Conservation (phyloP, 371 early-diverging fungal species). For the Rhizopus sp. region DNA sequence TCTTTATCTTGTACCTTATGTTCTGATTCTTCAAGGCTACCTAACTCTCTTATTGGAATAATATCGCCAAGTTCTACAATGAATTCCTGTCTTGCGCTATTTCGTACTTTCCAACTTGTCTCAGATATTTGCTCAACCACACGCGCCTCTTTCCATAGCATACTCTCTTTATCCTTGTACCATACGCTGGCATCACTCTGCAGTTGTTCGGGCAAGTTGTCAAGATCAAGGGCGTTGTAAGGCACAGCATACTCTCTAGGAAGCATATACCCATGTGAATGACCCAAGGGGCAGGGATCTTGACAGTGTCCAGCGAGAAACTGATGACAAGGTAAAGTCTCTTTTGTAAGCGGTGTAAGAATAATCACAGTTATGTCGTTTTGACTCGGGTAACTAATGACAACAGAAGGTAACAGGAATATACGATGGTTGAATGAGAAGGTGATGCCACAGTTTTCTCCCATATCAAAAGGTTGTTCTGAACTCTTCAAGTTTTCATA, state of each 20-base stretch:
- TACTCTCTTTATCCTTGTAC: slow-evolving; percentile 13
- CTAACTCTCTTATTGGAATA: slow-evolving; percentile 13
- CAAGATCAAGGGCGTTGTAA: slow-evolving; percentile 20
- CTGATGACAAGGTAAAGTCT: slow-evolving; percentile 24
- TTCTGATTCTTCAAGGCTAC: slow-evolving; percentile 2
- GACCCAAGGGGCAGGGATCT: slow-evolving; percentile 6
- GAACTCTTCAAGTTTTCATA: not conserved
- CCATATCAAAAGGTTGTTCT: not conserved
- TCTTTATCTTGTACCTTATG: slow-evolving; percentile 1
- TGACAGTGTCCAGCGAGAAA: slow-evolving; percentile 7
- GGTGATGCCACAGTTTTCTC: slow-evolving; percentile 13
- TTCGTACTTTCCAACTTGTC: slow-evolving; percentile 17
- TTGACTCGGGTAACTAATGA: not conserved
- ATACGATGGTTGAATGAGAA: not conserved
- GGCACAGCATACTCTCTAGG: slow-evolving; percentile 13
- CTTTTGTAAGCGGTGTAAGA: slow-evolving; percentile 22
- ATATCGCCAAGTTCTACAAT: slow-evolving; percentile 23
- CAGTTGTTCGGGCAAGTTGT: slow-evolving; percentile 4
- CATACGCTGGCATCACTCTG: slow-evolving; percentile 17
- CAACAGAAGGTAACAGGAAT: slow-evolving; percentile 10
- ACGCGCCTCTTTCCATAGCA: slow-evolving; percentile 15
- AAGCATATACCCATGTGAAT: slow-evolving; percentile 26
- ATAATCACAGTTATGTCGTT: slow-evolving; percentile 18
- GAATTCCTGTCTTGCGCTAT: not conserved
- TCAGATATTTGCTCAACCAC: slow-evolving; percentile 13